Evolutionary conservation across 2,329 filamentous ascomycete genomes (phyloP).

Genomic region (Colletotrichum orbiculare): DNA sequence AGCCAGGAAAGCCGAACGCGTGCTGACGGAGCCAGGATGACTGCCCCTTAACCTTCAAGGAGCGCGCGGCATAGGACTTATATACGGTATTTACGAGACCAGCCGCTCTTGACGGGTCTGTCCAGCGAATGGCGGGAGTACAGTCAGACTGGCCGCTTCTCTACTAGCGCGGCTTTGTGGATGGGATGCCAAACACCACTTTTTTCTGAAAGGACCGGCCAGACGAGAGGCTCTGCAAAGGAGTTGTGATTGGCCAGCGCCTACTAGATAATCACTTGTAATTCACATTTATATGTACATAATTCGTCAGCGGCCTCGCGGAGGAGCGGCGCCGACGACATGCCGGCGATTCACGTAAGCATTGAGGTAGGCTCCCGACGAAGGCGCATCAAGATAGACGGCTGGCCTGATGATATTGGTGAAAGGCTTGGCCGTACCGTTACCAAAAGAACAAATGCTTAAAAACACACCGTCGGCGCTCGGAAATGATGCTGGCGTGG

Average conservation of each 20-base stretch:
- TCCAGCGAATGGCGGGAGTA: slow-evolving; percentile 12
- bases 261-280: slow-evolving; percentile 32
- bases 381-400: too few relatives aligned
- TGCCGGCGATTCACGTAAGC: too few relatives aligned
- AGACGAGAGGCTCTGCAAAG: slow-evolving; percentile 9
- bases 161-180: slow-evolving; percentile 12
- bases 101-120: neutral
- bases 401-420: too few relatives aligned
- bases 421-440: too few relatives aligned
- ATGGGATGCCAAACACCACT: slow-evolving; percentile 18
- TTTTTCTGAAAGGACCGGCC: neutral
- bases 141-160: slow-evolving; percentile 3
- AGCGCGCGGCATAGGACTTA: slow-evolving; percentile 57
- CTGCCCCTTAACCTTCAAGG: slow-evolving; percentile 80
- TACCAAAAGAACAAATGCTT: too few relatives aligned
- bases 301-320: slow-evolving; percentile 22
- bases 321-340: neutral
- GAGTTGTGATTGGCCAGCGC: slow-evolving; percentile 23
- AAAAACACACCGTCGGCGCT: too few relatives aligned
- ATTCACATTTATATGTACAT: slow-evolving; percentile 32
- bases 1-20: slow-evolving; percentile 76
- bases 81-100: slow-evolving; percentile 3
- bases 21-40: slow-evolving; percentile 70
- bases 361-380: too few relatives aligned
- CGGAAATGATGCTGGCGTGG: too few relatives aligned